Evolutionary conservation across 192 early-diverging fungal genomes (phyloP).

Genomic region (Linnemannia hyalina): DNA sequence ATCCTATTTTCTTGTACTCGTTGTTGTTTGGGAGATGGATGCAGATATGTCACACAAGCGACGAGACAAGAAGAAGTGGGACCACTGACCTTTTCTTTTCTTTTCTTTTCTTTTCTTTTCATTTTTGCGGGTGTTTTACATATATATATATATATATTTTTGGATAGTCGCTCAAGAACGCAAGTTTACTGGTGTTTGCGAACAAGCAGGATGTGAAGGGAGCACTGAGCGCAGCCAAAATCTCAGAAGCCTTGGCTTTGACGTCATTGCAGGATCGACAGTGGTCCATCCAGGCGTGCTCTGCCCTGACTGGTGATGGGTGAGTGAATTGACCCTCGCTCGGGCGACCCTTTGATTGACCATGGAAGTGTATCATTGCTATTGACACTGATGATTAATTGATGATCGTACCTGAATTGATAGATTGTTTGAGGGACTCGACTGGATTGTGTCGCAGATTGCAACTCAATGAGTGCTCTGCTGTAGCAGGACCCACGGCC

Average conservation of each 20-base stretch:
- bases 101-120: no score
- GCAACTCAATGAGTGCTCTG: slow-evolving; percentile 15
- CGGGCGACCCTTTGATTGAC: no score
- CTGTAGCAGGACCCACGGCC: background rate
- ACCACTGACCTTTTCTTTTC: background rate
- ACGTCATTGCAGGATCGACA: slow-evolving; percentile 72
- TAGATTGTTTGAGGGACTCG: slow-evolving; percentile 70
- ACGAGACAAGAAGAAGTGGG: background rate
- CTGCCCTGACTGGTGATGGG: slow-evolving; percentile 77
- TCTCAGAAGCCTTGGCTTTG: slow-evolving; percentile 72
- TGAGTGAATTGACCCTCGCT: slow-evolving; percentile 27
- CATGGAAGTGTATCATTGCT: background rate
- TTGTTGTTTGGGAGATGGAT: background rate
- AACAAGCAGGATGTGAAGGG: slow-evolving; percentile 80
- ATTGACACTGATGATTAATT: background rate
- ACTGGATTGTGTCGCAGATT: slow-evolving; percentile 72
- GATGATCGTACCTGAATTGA: background rate
- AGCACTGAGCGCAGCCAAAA: slow-evolving; percentile 70
- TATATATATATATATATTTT: no score
- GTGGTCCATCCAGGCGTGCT: slow-evolving; percentile 83
- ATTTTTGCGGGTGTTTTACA: no score
- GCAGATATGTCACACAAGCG: background rate
- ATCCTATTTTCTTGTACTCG: background rate
- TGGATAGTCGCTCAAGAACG: slow-evolving; percentile 66
- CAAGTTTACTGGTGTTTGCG: slow-evolving; percentile 73